These are phyloP conservation scores for Zymoseptoria pseudotritici DNA, from an alignment of 2,329 filamentous ascomycete species.

Conservation along the genomic window DNA sequence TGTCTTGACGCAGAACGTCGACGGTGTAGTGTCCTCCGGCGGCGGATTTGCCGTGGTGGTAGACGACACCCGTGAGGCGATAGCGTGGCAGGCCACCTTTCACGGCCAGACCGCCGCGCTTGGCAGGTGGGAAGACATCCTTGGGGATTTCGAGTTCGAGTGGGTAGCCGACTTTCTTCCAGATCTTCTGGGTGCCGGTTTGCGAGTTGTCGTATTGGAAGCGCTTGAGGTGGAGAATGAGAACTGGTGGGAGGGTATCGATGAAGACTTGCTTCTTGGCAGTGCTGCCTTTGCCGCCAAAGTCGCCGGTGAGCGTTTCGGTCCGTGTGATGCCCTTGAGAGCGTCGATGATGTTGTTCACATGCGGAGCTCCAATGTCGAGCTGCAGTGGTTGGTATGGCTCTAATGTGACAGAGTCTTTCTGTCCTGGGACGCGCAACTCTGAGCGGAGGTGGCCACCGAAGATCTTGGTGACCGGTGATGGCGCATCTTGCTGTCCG, in stretches of 20 bases:
- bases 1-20: conserved; percentile 91
- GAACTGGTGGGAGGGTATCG: conserved; percentile 78
- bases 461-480: conserved; percentile 90
- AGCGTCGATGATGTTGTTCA: conserved; percentile 88
- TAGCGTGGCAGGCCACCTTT: conserved; percentile 73
- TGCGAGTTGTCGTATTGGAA: conserved; percentile 83
- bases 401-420: conserved; percentile 85
- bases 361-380: conserved; percentile 79
- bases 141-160: conserved; percentile 88
- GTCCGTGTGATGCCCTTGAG: conserved; percentile 75
- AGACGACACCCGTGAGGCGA: conserved; percentile 80
- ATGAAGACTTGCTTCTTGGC: conserved; percentile 95
- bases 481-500: conserved; percentile 46
- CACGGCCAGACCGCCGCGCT: conserved; percentile 56
- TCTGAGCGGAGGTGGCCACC: conserved; percentile 86
- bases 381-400: conserved; percentile 92
- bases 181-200: conserved; percentile 89
- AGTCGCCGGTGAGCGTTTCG: conserved; percentile 79
- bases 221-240: conserved; percentile 92
- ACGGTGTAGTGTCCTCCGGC: conserved; percentile 96
- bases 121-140: conserved; percentile 74
- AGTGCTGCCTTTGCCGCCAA: conserved; percentile 66
- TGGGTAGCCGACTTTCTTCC: conserved; percentile 96
- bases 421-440: conserved; percentile 74
- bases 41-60: conserved; percentile 95